Evolutionary conservation across 495 filamentous ascomycete genomes (phyloP), one percentile per base, ranked within the genome.

Genomic region (Penicillium samsonianum): DNA sequence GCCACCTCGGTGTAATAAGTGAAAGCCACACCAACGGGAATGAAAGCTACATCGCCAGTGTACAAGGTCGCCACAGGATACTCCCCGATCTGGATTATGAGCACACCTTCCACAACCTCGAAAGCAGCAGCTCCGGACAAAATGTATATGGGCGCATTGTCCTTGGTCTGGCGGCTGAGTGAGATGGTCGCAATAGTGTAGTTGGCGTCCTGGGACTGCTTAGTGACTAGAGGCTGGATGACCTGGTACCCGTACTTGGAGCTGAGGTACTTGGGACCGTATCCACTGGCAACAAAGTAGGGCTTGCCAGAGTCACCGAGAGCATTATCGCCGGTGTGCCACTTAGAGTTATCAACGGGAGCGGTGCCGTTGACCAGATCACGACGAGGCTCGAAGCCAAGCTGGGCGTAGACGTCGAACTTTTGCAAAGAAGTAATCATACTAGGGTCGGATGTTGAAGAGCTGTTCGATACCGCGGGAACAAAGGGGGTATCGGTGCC

Each of bases 401-500:
- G 63, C 55, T 77, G 63, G 5, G 70, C 65, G 52, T 76, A 78
- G 22, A 79, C 76, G 46, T 79, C 76, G 65, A 67, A 78, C 5
- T 41, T 28, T 20, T 67, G 42, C 4, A 77, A 62, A 4, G 55
- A 52, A 3, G 65, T 57, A 31, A 72, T 70, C 42, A 61, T 19
- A 41, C 30, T 46, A 2, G 60, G 47, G 26, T 54, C 52, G 10
- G 45, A 19, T 40, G 67, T 3, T 10, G 57, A 56, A 7, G 62
- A 55, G 40, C 33, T 42, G 49, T 63, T 67, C 28, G 22, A 31
- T 11, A 35, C 28, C 2, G 42, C 37, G 5, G 73, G 73, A 17
- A 65, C 57, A 44, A 69, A 75, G 28, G 71, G 66, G 0, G 73
- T 68, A 50, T 67, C 57, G 16, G 67, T 74, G 23, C 30, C 38